Evolutionary conservation across 179 eudicot species (phyloP), one percentile per base, ranked within the genome.

Genomic region (Carnegiea gigantea): DNA sequence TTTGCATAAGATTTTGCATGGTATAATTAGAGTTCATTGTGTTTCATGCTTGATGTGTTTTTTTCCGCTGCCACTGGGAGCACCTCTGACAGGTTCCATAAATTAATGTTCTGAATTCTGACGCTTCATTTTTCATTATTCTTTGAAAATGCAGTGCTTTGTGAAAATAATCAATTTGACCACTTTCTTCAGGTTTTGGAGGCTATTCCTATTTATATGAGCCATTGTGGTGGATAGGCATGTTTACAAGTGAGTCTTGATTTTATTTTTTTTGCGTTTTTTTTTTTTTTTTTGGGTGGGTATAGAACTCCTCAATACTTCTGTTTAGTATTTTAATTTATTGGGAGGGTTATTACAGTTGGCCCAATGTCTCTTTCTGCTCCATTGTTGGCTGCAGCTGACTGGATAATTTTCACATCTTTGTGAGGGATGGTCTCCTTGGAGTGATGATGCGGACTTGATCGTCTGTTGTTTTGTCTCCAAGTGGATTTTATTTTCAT

Each of bases 161-260:
- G 60, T 54, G 21, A 54, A 73, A 73, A 49, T 78, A 64, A 82
- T 57, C 46, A 60, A 23, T 26, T 62, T 83, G 75, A 40, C 40
- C 40, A 18, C 68, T 83, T 80, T 80, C n/a, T 82, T 43, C 93
- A 95, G 97, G 98, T 70, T 87, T 86, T 82, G 97, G 98, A 84
- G 98, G 98, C 65, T 93, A 90, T 85, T 92, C 98, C 15, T 95
- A 95, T 83, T 85, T 95, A 79, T 91, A 87, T 76, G 98, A 95
- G 86, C 98, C 98, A 70, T 85, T 95, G 23, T 95, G 98, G 98
- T 95, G 98, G 98, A 86, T 87, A 73, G 98, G 98, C 87, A 92
- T 95, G 98, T 92, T 88, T 79, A 88, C 98, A 83, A 95, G 98
- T 95, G 83, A 93, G 98, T 88, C 68, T 38, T 59, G n/a, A n/a